These are phyloP conservation scores for Lophiotrema nucula DNA, from an alignment of 495 filamentous ascomycete genomes.

Conservation along the genomic window DNA sequence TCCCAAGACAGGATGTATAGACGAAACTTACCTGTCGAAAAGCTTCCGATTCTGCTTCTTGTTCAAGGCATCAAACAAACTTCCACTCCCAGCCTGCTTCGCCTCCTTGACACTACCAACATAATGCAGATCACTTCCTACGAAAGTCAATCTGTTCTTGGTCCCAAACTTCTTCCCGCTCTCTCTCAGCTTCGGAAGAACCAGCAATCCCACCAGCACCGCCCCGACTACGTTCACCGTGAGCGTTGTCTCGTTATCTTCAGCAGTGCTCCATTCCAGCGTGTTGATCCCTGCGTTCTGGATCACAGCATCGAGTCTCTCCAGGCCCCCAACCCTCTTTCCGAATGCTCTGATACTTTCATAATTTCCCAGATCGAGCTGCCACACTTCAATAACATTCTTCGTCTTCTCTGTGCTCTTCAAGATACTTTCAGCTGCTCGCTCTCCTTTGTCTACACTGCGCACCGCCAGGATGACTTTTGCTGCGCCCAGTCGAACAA, in stretches of 20 bases:
- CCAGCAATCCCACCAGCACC: conserved; percentile 48
- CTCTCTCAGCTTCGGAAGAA: conserved; percentile 42
- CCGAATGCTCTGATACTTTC: conserved; percentile 53
- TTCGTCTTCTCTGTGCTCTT: conserved; percentile 40
- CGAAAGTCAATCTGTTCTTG: conserved; percentile 31
- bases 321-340: conserved; percentile 41
- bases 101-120: conserved; percentile 35
- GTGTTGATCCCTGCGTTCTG: conserved; percentile 50
- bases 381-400: conserved; percentile 51
- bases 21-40: conserved; percentile 26
- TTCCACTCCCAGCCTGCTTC: not conserved
- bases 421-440: conserved; percentile 48
- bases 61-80: conserved; percentile 34
- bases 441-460: conserved; percentile 46
- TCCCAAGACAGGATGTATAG: no score
- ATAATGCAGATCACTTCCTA: conserved; percentile 35
- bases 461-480: conserved; percentile 42
- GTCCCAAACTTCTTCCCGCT: conserved; percentile 28
- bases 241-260: conserved; percentile 49
- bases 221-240: conserved; percentile 54
- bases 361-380: conserved; percentile 55
- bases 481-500: conserved; percentile 36
- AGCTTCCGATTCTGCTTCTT: conserved; percentile 28
- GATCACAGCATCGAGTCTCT: conserved; percentile 45
- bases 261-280: conserved; percentile 34